These are phyloP conservation scores for Entonaema liquescens DNA, from an alignment of 495 filamentous ascomycete species.

Conservation along the genomic window DNA sequence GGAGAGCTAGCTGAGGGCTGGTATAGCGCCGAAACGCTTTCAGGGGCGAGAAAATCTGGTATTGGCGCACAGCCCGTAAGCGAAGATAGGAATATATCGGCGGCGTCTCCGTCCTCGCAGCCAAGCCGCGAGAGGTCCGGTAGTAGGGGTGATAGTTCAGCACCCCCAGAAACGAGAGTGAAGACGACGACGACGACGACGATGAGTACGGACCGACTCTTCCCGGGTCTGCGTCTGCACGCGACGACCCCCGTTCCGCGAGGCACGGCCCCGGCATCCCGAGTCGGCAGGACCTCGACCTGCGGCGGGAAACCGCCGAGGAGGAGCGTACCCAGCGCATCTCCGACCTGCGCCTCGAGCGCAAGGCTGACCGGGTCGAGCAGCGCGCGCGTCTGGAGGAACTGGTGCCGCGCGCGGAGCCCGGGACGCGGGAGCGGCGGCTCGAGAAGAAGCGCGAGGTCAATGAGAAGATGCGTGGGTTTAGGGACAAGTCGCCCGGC, in stretches of 20 bases:
- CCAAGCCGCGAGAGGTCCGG: background rate
- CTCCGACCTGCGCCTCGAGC: constrained; percentile 65
- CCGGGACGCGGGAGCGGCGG: constrained; percentile 83
- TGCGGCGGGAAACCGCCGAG: constrained; percentile 58
- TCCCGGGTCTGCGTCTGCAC: constrained; percentile 17
- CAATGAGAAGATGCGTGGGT: constrained; percentile 66
- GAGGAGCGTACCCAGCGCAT: constrained; percentile 64
- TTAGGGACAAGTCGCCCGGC: constrained; percentile 66
- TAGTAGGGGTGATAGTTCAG: background rate
- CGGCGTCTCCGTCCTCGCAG: background rate
- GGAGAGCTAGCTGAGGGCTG: constrained; percentile 92
- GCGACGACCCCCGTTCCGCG: constrained; percentile 12
- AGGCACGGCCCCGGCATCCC: constrained; percentile 78
- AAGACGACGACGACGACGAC: constrained; percentile 65
- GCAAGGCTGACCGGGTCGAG: constrained; percentile 66
- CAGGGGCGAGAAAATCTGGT: constrained; percentile 54
- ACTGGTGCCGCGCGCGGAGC: constrained; percentile 80
- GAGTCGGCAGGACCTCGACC: constrained; percentile 73
- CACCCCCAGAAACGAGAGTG: constrained; percentile 30
- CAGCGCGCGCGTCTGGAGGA: constrained; percentile 78
- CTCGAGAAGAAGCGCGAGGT: constrained; percentile 79
- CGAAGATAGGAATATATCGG: constrained; percentile 1
- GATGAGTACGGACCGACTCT: constrained; percentile 76
- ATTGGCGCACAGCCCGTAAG: background rate
- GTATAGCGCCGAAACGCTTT: constrained; percentile 79